These are phyloP conservation scores for Leccinum ochraceum DNA, from an alignment of 768 basidiomycete genomes.

Conservation along the genomic window DNA sequence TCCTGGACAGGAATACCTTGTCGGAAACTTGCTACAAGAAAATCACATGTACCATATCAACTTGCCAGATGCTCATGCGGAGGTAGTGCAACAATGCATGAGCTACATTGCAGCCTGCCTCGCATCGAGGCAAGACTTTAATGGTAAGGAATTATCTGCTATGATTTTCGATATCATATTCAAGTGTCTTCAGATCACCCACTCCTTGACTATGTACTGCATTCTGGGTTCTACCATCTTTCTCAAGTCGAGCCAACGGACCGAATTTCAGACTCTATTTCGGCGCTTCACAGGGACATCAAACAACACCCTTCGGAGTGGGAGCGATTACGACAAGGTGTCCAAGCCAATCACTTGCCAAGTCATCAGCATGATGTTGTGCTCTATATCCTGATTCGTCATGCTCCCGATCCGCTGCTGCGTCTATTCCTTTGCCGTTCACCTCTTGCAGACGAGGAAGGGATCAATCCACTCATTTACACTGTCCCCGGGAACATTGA, in stretches of 20 bases:
- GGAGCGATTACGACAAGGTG: background rate
- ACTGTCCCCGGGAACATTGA: rapidly evolving
- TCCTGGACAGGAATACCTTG: background rate
- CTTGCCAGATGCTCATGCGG: background rate
- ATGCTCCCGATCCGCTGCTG: background rate
- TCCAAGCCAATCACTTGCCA: background rate
- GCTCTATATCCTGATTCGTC: background rate
- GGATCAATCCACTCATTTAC: background rate
- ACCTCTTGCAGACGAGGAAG: background rate
- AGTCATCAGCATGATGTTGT: background rate
- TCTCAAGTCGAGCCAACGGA: background rate
- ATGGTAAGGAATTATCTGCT: background rate
- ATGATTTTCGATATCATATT: background rate
- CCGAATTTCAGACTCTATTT: background rate
- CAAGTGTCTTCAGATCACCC: background rate
- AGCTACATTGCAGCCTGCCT: background rate
- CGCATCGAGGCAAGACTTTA: background rate
- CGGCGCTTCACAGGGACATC: background rate
- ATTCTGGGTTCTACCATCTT: background rate
- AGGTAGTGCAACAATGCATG: background rate
- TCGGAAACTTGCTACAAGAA: background rate
- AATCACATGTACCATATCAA: background rate
- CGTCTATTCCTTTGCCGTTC: background rate
- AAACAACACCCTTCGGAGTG: background rate
- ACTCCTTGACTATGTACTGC: background rate